phyloP scores from a whole-genome alignment of 164 flowering plant species.

The Macadamia integrifolia region DNA sequence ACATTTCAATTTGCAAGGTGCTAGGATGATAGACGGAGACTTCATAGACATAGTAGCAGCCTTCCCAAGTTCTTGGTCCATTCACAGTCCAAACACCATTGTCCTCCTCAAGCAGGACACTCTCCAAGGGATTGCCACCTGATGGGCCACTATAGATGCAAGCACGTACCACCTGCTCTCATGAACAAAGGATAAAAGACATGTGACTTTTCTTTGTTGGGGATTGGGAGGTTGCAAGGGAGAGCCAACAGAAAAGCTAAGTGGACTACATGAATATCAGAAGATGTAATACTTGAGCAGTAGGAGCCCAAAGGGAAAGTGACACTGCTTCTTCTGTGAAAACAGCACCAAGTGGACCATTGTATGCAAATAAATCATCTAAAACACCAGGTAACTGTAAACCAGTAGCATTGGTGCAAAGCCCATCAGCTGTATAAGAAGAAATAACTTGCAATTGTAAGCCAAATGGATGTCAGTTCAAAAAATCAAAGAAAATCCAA shows the following conservation, averaged over 20 bases:
- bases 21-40: constrained; percentile 77
- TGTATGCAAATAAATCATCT: constrained; percentile 73
- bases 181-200: neutral
- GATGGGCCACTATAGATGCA: constrained; percentile 46
- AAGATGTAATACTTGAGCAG: constrained; percentile 66
- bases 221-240: neutral
- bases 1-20: constrained; percentile 62
- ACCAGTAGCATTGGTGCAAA: constrained; percentile 53
- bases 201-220: too few relatives aligned
- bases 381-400: constrained; percentile 87
- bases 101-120: constrained; percentile 50
- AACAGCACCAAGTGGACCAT: constrained; percentile 83
- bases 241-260: neutral
- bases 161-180: constrained; percentile 52
- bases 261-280: neutral
- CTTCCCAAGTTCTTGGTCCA: constrained; percentile 79
- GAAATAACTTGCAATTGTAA: neutral
- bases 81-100: constrained; percentile 75
- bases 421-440: constrained; percentile 45
- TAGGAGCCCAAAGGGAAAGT: constrained; percentile 91
- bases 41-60: constrained; percentile 85
- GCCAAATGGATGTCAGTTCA: neutral
- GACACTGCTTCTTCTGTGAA: constrained; percentile 50
- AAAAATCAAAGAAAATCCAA: too few relatives aligned
- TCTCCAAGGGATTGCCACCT: constrained; percentile 43